These are phyloP conservation scores for Centrapalus pauciflorus DNA, from an alignment of 129 eudicot genomes.

Conservation along the genomic window DNA sequence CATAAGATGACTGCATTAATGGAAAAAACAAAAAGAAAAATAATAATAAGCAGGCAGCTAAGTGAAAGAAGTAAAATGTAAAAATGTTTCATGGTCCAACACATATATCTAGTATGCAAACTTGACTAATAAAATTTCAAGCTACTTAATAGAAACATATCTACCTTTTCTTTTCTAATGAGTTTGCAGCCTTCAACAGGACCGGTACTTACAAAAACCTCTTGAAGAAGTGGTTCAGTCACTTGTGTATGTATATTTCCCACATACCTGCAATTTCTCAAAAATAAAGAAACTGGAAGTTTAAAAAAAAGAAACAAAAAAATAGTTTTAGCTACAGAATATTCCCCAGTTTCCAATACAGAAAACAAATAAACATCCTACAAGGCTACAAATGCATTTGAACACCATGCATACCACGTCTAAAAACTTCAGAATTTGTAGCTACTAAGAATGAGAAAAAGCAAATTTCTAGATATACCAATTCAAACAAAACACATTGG, in stretches of 20 bases:
- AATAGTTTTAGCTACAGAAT: neutral
- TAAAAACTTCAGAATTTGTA: neutral
- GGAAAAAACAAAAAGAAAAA: neutral
- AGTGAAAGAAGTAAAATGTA: slow-evolving; percentile 11
- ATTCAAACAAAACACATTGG: slow-evolving; percentile 2
- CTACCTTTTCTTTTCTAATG: slow-evolving; percentile 84
- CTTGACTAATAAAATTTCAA: neutral
- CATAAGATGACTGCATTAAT: slow-evolving; percentile 87
- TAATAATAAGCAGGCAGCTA: neutral
- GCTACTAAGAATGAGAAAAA: neutral
- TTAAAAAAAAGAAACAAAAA: slow-evolving; percentile 19
- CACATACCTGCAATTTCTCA: slow-evolving; percentile 78
- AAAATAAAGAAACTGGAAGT: slow-evolving; percentile 36
- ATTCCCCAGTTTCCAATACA: slow-evolving; percentile 10
- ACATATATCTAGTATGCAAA: neutral
- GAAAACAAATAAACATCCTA: slow-evolving; percentile 25
- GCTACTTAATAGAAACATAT: neutral
- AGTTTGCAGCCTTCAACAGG: slow-evolving; percentile 90
- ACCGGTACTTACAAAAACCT: slow-evolving; percentile 80
- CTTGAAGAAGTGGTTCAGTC: slow-evolving; percentile 89
- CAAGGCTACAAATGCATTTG: too few relatives aligned
- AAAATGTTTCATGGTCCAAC: slow-evolving; percentile 11
- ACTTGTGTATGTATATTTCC: slow-evolving; percentile 87
- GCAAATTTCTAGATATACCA: neutral
- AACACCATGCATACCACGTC: slow-evolving; percentile 15